These are phyloP conservation scores for Pichia inconspicua DNA, from an alignment of 1,139 yeast species.

Conservation along the genomic window DNA sequence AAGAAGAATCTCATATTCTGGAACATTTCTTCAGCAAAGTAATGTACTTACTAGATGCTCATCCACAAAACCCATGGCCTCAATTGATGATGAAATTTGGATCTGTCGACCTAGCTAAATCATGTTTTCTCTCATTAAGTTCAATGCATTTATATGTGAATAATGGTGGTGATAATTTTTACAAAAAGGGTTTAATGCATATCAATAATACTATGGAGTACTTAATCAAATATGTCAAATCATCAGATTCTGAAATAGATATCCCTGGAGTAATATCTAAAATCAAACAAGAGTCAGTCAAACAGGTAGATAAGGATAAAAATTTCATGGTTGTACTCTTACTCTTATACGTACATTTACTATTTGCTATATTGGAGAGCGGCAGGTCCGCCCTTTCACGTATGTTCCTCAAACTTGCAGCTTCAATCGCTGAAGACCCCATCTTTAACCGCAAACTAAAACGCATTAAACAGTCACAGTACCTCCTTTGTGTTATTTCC, in stretches of 20 bases:
- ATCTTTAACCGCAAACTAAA: conserved; percentile 30
- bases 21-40: conserved; percentile 47
- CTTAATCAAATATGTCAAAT: conserved; percentile 30
- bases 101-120: conserved; percentile 46
- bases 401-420: conserved; percentile 41
- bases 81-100: conserved; percentile 47
- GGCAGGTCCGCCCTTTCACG: conserved; percentile 45
- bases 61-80: conserved; percentile 54
- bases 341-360: conserved; percentile 42
- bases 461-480: conserved; percentile 39
- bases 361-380: conserved; percentile 44
- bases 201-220: conserved; percentile 47
- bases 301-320: conserved; percentile 25
- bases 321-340: conserved; percentile 44
- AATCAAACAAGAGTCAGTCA: conserved; percentile 29
- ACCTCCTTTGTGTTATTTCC: conserved; percentile 40
- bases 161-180: conserved; percentile 42
- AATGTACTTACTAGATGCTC: conserved; percentile 45
- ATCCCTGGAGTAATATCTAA: conserved; percentile 29
- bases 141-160: conserved; percentile 48
- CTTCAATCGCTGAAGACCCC: conserved; percentile 39
- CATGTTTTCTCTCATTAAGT: conserved; percentile 46
- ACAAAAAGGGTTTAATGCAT: conserved; percentile 42
- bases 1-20: conserved; percentile 43
- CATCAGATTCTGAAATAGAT: conserved; percentile 11